A percentile compares a stretch with the other conserved stretches of the same genome.
phyloP scores from a whole-genome alignment of 768 basidiomycete species.

The Psilocybe tampanensis region DNA sequence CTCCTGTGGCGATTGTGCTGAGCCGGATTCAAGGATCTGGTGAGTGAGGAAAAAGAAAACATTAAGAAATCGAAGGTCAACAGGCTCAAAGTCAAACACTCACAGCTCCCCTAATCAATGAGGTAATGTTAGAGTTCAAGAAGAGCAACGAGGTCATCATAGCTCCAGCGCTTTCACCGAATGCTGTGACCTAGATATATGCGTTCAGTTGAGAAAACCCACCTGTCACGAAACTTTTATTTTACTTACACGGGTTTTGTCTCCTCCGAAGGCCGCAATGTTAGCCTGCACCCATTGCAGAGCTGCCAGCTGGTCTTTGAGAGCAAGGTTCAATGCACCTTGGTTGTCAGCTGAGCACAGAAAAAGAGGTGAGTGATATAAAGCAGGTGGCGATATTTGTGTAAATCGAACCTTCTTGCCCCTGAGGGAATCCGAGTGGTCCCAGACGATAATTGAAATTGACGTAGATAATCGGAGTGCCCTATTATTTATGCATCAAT shows the following conservation, averaged over 20 bases:
- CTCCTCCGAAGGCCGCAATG: conserved; percentile 62
- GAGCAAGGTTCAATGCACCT: conserved; percentile 45
- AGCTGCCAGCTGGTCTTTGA: conserved; percentile 47
- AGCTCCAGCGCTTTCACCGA: conserved; percentile 61
- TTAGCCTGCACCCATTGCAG: conserved; percentile 61
- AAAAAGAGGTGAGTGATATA: not conserved
- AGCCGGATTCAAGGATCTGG: conserved; percentile 45
- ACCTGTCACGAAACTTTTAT: not conserved
- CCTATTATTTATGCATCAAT: conserved; percentile 25
- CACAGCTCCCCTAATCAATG: conserved; percentile 35
- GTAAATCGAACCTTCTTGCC: conserved; percentile 29
- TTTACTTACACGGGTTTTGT: conserved; percentile 34
- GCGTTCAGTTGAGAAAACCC: not conserved
- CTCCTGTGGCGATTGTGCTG: conserved; percentile 35
- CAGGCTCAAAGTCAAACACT: not conserved
- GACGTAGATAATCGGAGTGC: conserved; percentile 45
- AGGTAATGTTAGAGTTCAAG: conserved; percentile 34
- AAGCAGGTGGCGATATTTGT: not conserved
- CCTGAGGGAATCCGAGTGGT: conserved; percentile 47
- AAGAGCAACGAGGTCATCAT: conserved; percentile 43
- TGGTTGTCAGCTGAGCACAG: conserved; percentile 30
- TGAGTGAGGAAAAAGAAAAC: not conserved
- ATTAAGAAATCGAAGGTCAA: too few species aligned
- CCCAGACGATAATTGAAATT: conserved; percentile 45
- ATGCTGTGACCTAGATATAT: conserved; percentile 43